Evolutionary conservation across 2,329 filamentous ascomycete species (phyloP), one percentile per base, ranked within the genome.

Genomic region (Colletotrichum coccodes): DNA sequence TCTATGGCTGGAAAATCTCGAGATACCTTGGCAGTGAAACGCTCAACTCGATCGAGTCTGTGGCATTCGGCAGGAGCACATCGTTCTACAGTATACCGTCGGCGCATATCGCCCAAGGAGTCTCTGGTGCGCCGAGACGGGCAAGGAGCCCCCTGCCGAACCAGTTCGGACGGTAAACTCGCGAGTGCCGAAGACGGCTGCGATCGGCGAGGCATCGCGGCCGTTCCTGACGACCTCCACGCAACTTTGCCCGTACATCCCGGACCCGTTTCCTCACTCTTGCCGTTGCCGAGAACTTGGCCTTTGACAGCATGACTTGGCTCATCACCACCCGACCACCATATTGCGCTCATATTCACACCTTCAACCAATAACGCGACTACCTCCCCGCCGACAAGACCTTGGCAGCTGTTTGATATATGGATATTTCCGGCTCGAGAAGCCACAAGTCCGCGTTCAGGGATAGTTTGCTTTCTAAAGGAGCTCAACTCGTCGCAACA

Each of bases 341-440:
- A 44, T n/a, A 58, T 12, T 11, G n/a, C 23, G 46, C 26, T 28
- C n/a, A 44, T 23, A 18, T 12, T 26, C 30, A 18, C 32, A 44
- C 40, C 21, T 23, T 26, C 30, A 26, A 16, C 54, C 54, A 68
- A 65, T 65, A 6, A 6, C 16, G 12, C 16, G 21, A 21, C 2
- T 12, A n/a, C 21, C 38, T 23, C 53, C 42, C 54, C 28, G 54
- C 21, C 12, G 18, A 68, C 65, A 68, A 68, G 65, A 44, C 40
- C 65, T 68, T 68, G 65, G 65, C 65, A 3, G 36, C 7, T 36
- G 32, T 65, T 65, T 44, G 40, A 50, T 36, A 60, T 56, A 54
- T n/a, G 54, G 7, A 44, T 18, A 21, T 42, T 60, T n/a, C 30
- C 61, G 61, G 53, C 28, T 12, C 49, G 18, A 54, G 6, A 40